Evolutionary conservation across 2,329 filamentous ascomycete genomes (phyloP), one percentile per base, ranked within the genome.

Genomic region (Cladosporium sp.): DNA sequence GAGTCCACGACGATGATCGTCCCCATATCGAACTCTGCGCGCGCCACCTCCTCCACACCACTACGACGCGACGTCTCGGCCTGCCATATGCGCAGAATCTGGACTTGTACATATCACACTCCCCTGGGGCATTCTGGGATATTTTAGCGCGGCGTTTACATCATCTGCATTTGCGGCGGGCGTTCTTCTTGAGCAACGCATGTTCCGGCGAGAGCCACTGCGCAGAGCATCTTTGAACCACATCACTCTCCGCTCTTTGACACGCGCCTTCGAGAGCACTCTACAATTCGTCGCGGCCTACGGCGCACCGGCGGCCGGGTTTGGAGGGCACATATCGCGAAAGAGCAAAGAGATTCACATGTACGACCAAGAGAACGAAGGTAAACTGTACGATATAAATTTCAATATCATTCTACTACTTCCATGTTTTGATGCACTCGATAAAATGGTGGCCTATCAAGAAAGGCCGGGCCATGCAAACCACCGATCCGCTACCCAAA

Each of bases 141-240:
- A 4, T 46, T 52, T 52, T 52, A 52, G 49, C 49, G 49, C 43
- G 49, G 49, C 49, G 49, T 52, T 52, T 32, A 46, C 37, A 45
- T 35, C 49, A 52, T 52, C 43, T 45, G 49, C 49, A 52, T 46
- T 46, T 46, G 49, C 34, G 43, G 43, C 43, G 37, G 40, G 48
- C 32, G 40, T 35, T 38, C 35, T 35, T 43, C 43, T 33, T 13
- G 48, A 40, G 48, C 48, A 38, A 50, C 42, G 48, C 48, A 50
- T 50, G 37, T 3, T 3, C 4, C 22, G 22, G 22, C 22, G 22
- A 28, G 22, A 28, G 7, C 22, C 7, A 5, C 22, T 5, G 22
- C 22, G 22, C 7, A 28, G 4, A 7, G 22, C 22, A 28, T 28
- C 7, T 28, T 28, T 28, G 5, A 5, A 28, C 22, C 22, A 28